Evolutionary conservation across 2,329 filamentous ascomycete genomes (phyloP).

Genomic region (Samsoniella hepiali): DNA sequence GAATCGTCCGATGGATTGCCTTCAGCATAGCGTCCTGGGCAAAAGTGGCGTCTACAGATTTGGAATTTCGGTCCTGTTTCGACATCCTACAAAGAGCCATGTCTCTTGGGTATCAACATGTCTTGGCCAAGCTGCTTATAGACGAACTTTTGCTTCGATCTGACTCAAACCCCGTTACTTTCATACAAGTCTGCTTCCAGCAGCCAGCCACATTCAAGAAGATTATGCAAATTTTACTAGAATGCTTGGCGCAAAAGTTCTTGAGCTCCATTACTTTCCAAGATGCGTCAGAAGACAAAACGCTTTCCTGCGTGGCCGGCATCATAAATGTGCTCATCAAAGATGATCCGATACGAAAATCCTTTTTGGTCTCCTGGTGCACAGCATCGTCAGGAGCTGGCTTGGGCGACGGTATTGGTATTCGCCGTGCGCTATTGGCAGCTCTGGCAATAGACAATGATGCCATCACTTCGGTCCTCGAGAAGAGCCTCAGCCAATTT

Average conservation of each 20-base stretch:
- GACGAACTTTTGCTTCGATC: slow-evolving; percentile 37
- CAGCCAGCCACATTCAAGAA: slow-evolving; percentile 29
- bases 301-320: slow-evolving; percentile 56
- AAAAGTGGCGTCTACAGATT: slow-evolving; percentile 30
- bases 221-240: slow-evolving; percentile 28
- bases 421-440: slow-evolving; percentile 64
- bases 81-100: slow-evolving; percentile 58
- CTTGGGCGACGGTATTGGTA: slow-evolving; percentile 59
- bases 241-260: slow-evolving; percentile 45
- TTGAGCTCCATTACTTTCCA: slow-evolving; percentile 36
- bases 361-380: slow-evolving; percentile 62
- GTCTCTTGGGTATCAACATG: slow-evolving; percentile 65
- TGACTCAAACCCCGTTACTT: slow-evolving; percentile 24
- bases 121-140: slow-evolving; percentile 37
- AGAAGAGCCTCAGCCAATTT: slow-evolving; percentile 70
- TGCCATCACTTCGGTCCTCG: slow-evolving; percentile 54
- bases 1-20: slow-evolving; percentile 69
- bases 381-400: slow-evolving; percentile 61
- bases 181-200: slow-evolving; percentile 32
- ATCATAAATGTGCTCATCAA: slow-evolving; percentile 52
- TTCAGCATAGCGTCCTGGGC: slow-evolving; percentile 54
- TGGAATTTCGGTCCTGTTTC: slow-evolving; percentile 41
- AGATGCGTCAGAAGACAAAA: slow-evolving; percentile 30
- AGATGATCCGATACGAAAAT: slow-evolving; percentile 47
- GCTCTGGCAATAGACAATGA: slow-evolving; percentile 52